Base-by-base conservation (phyloP, 2,329 filamentous ascomycete species). In the Thelonectria rubi region DNA sequence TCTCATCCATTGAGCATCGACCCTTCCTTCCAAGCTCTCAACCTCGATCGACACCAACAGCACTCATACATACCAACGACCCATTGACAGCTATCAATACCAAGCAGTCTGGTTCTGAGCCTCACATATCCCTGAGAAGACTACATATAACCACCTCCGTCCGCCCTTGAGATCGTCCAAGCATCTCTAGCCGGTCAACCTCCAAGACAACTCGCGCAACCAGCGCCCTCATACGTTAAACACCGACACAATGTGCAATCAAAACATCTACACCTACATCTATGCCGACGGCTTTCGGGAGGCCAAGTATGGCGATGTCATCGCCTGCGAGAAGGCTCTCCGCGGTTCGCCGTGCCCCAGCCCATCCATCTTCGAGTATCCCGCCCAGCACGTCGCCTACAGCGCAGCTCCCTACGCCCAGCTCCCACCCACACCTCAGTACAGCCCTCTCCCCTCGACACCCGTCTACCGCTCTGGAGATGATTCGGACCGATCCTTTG, bases 211-310 rank as follows among this genome's bases (percentile, higher is more conserved):
- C 53, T 21, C 47, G 68, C 68, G 66, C 67, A 66, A 60, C 21
- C 64, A 50, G 48, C 67, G 65, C 60, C 50, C 45, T 47, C 14
- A 64, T 58, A 62, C 61, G 24, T 64, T 40, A 26, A 67, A 51
- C 56, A 71, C 72, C 66, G 68, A 70, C 77, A 79, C 76, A 50
- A 86, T 86, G 83, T 86, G 83, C 74, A 78, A 79, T 64, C 81
- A 78, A 62, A 77, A 82, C 68, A 65, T 81, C 52, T 82, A 79
- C 76, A 76, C 79, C 34, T 80, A 81, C 70, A 69, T 80, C 68
- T 79, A 80, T 76, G 77, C 81, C 3, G 80, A 84, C 71, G 81
- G 81, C 59, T 77, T 74, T 50, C 64, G 60, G 49, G 70, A 75
- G 66, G 70, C 73, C 51, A 66, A 70, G 37, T 74, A 76, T 11